Evolutionary conservation across 768 basidiomycete genomes (phyloP).

Genomic region (Ramaria rubella): DNA sequence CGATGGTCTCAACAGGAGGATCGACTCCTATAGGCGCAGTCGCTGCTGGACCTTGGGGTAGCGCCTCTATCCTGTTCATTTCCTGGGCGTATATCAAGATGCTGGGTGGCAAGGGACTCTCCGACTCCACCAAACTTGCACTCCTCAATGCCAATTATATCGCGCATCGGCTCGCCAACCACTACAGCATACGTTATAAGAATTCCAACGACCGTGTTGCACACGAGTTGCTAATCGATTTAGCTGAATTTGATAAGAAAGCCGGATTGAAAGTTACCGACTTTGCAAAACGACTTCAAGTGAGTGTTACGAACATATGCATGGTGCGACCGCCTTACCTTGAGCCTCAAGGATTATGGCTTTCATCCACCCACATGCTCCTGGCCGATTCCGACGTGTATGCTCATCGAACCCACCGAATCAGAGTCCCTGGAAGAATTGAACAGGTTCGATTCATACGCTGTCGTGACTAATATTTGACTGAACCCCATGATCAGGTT

Average conservation of each 20-base stretch:
- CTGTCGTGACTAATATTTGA: not conserved
- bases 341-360: slow-evolving; percentile 64
- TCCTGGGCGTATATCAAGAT: slow-evolving; percentile 99
- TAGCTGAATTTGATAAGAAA: slow-evolving; percentile 88
- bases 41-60: slow-evolving; percentile 88
- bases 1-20: slow-evolving; percentile 59
- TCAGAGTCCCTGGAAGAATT: slow-evolving; percentile 91
- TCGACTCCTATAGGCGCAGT: slow-evolving; percentile 78
- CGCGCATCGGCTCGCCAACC: slow-evolving; percentile 74
- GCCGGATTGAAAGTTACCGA: slow-evolving; percentile 91
- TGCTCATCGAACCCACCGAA: slow-evolving; percentile 97
- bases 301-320: slow-evolving; percentile 25
- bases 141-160: slow-evolving; percentile 97
- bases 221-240: slow-evolving; percentile 91
- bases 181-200: slow-evolving; percentile 84
- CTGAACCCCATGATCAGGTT: slow-evolving; percentile 46
- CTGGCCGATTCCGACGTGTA: slow-evolving; percentile 96
- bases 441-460: slow-evolving; percentile 51
- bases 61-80: slow-evolving; percentile 90
- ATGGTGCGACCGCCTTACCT: not conserved
- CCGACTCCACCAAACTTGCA: slow-evolving; percentile 78
- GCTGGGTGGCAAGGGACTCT: slow-evolving; percentile 91
- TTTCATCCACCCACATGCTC: slow-evolving; percentile 98
- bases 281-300: slow-evolving; percentile 94
- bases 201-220: slow-evolving; percentile 91